Evolutionary conservation across 1,139 yeast genomes (phyloP).

Genomic region (Blastobotrys buckinghamii): DNA sequence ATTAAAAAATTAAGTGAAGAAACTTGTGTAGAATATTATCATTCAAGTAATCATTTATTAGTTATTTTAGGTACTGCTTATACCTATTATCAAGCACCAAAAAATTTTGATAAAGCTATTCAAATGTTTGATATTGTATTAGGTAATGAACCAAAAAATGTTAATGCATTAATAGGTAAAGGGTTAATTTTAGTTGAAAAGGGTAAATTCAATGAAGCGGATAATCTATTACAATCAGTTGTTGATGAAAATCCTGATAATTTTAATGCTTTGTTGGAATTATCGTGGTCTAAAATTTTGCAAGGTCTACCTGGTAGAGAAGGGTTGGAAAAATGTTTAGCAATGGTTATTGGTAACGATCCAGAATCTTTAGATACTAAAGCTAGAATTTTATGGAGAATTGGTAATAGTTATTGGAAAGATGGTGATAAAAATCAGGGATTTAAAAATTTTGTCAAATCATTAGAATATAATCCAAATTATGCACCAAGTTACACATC

Average conservation of each 20-base stretch:
- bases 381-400: constrained; percentile 63
- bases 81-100: constrained; percentile 85
- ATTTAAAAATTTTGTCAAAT: constrained; percentile 51
- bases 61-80: constrained; percentile 69
- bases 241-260: constrained; percentile 47
- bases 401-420: constrained; percentile 51
- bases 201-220: constrained; percentile 51
- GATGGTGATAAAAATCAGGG: constrained; percentile 33
- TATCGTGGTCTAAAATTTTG: constrained; percentile 72
- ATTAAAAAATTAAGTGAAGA: constrained; percentile 41
- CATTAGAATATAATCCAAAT: constrained; percentile 58
- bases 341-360: constrained; percentile 44
- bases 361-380: constrained; percentile 48
- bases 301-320: constrained; percentile 54
- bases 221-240: constrained; percentile 46
- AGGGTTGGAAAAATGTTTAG: constrained; percentile 43
- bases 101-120: constrained; percentile 70
- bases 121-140: constrained; percentile 63
- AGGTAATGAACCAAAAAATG: constrained; percentile 43
- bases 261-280: constrained; percentile 58
- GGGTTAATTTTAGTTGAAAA: constrained; percentile 71
- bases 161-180: constrained; percentile 71
- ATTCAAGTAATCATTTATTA: constrained; percentile 55
- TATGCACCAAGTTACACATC: constrained; percentile 76
- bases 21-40: constrained; percentile 43